Percentiles rank a stretch among this genome's conserved stretches.
These are phyloP conservation scores for Phytophthora tentaculata DNA, from an alignment of 352 stramenopile species.

Conservation along the genomic window DNA sequence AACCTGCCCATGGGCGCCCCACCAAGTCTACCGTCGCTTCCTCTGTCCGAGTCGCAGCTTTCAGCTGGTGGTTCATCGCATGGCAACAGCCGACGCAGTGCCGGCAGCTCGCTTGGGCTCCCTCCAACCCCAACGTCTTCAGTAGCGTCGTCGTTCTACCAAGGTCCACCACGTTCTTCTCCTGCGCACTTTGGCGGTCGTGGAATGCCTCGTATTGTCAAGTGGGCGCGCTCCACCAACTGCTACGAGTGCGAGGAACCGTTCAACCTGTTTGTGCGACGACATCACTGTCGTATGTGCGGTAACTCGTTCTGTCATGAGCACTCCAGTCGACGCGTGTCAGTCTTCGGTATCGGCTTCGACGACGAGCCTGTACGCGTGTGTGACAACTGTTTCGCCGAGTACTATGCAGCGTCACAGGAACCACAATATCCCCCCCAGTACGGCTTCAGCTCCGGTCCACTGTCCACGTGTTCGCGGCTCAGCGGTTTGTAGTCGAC, in stretches of 20 bases:
- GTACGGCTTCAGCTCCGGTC: conserved; percentile 36
- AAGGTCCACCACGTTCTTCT: conserved; percentile 29
- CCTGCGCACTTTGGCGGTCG: conserved; percentile 41
- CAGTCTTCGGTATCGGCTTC: conserved; percentile 81
- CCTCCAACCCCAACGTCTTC: conserved; percentile 42
- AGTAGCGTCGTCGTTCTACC: conserved; percentile 42
- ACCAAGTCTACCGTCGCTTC: conserved; percentile 47
- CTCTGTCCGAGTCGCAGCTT: conserved; percentile 52
- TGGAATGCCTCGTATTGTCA: conserved; percentile 67
- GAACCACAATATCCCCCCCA: conserved; percentile 28
- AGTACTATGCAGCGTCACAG: conserved; percentile 63
- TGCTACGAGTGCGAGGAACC: conserved; percentile 87
- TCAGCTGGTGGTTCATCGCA: conserved; percentile 42
- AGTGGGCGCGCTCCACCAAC: conserved; percentile 81
- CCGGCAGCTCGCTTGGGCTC: conserved; percentile 36
- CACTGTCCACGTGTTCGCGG: conserved; percentile 38
- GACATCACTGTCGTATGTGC: conserved; percentile 89
- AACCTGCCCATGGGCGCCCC: conserved; percentile 36
- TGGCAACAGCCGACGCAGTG: conserved; percentile 26
- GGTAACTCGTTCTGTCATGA: conserved; percentile 90
- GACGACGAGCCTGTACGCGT: conserved; percentile 86
- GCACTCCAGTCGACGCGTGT: conserved; percentile 78
- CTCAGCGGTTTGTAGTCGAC: conserved; percentile 41
- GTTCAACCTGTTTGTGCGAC: conserved; percentile 85
- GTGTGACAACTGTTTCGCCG: conserved; percentile 86